phyloP scores from a whole-genome alignment of 768 basidiomycete species.

The Zangia roseola region DNA sequence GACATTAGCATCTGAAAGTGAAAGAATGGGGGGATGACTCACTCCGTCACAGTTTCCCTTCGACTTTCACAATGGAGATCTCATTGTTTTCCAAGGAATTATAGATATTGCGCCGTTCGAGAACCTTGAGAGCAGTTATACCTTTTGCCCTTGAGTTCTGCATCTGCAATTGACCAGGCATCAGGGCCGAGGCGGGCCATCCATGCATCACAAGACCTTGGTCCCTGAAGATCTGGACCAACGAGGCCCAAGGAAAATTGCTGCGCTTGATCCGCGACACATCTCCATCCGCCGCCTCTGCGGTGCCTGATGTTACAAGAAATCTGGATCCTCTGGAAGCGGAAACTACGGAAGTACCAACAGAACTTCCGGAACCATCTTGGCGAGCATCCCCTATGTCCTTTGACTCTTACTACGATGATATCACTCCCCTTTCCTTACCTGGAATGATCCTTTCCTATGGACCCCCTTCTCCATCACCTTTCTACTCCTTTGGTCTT shows the following conservation, averaged over 20 bases:
- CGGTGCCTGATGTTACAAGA: too few species aligned
- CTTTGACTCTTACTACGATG: too few species aligned
- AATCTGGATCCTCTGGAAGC: too few species aligned
- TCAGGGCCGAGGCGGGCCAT: not conserved
- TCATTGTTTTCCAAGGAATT: conserved; percentile 1
- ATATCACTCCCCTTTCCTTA: too few species aligned
- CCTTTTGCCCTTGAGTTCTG: not conserved
- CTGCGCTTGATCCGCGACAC: not conserved
- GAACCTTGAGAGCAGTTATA: conserved; percentile 5
- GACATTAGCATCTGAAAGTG: not conserved
- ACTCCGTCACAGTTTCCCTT: not conserved
- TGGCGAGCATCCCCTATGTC: too few species aligned
- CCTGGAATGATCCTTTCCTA: too few species aligned
- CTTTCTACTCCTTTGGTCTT: too few species aligned
- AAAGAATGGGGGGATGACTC: not conserved
- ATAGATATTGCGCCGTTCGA: not conserved
- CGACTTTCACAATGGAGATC: not conserved
- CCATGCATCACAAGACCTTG: conserved; percentile 5
- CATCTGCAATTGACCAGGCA: not conserved
- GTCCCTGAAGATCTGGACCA: not conserved
- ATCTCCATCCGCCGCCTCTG: not conserved
- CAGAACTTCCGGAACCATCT: too few species aligned
- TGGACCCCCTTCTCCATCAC: too few species aligned
- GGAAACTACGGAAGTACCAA: too few species aligned
- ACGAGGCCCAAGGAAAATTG: not conserved